These are phyloP conservation scores for Phytophthora litchii DNA, from an alignment of 352 stramenopile species.

Conservation along the genomic window DNA sequence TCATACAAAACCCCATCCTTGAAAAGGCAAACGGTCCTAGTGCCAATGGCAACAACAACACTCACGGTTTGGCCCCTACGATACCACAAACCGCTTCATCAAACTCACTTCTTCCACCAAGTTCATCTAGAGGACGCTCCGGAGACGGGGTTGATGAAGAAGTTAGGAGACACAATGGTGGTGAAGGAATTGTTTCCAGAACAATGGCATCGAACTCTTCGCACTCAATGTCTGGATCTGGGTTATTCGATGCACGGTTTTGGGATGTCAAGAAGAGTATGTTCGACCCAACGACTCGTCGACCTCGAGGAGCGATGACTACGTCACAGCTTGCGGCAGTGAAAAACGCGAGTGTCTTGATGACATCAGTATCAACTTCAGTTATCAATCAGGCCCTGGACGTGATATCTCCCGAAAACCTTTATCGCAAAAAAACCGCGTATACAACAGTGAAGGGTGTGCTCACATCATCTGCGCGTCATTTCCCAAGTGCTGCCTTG, in stretches of 20 bases:
- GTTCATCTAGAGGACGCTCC: conserved; percentile 14
- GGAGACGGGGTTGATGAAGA: conserved; percentile 35
- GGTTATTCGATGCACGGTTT: conserved; percentile 60
- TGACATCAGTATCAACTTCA: conserved; percentile 28
- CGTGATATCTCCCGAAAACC: conserved; percentile 69
- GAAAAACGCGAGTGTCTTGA: conserved; percentile 53
- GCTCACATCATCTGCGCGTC: conserved; percentile 57
- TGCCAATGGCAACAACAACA: conserved; percentile 1
- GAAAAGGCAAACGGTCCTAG: conserved; percentile 30
- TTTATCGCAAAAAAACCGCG: conserved; percentile 70
- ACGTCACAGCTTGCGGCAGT: conserved; percentile 49
- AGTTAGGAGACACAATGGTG: conserved; percentile 6
- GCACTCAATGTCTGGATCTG: conserved; percentile 28
- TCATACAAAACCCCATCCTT: conserved; percentile 40
- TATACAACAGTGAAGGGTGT: conserved; percentile 69
- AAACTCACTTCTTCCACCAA: conserved; percentile 10
- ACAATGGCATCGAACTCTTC: background rate
- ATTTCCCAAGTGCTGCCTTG: conserved; percentile 43
- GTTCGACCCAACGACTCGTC: conserved; percentile 46
- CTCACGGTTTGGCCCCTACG: background rate
- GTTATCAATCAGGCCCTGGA: conserved; percentile 45
- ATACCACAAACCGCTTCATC: conserved; percentile 15
- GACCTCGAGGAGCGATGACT: conserved; percentile 48
- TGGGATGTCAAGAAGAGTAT: conserved; percentile 78
- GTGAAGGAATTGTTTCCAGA: conserved; percentile 4